A percentile compares a stretch with the other conserved stretches of the same genome.
Conservation (phyloP, 2,329 filamentous ascomycete genomes). For the Esteya vermicola region DNA sequence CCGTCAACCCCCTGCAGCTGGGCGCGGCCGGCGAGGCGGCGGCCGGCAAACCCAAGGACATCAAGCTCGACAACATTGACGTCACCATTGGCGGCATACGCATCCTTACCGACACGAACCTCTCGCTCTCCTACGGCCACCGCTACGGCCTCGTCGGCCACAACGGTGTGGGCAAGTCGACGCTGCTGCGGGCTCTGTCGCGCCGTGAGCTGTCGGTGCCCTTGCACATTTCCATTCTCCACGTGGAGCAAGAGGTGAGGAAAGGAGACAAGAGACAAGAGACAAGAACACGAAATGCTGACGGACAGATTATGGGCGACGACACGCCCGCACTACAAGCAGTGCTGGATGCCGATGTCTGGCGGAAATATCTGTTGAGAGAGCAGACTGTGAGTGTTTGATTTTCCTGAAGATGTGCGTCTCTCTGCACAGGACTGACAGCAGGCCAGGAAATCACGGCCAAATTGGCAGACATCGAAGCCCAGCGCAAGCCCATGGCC, state of each 20-base stretch:
- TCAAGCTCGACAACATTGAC: slow-evolving; percentile 94
- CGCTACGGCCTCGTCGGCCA: slow-evolving; percentile 96
- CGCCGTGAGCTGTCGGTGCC: slow-evolving; percentile 89
- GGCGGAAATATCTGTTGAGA: slow-evolving; percentile 85
- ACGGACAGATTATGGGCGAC: slow-evolving; percentile 66
- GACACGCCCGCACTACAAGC: slow-evolving; percentile 91
- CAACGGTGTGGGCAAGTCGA: slow-evolving; percentile 98
- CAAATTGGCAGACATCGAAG: slow-evolving; percentile 64
- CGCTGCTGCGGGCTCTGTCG: slow-evolving; percentile 80
- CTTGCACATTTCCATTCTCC: slow-evolving; percentile 94
- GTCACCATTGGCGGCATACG: slow-evolving; percentile 80
- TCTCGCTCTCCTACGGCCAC: slow-evolving; percentile 83
- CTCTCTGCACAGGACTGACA: too few species aligned
- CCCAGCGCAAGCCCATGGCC: slow-evolving; percentile 63
- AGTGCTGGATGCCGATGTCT: slow-evolving; percentile 93
- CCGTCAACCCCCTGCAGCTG: slow-evolving; percentile 89
- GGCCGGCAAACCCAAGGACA: slow-evolving; percentile 88
- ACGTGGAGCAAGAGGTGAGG: slow-evolving; percentile 87
- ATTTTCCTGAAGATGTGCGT: too few species aligned
- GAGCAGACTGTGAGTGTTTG: slow-evolving; percentile 60
- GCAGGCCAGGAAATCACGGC: slow-evolving; percentile 54
- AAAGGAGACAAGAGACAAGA: neutral
- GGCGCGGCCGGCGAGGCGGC: slow-evolving; percentile 52
- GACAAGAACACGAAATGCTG: neutral
- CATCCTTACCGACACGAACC: slow-evolving; percentile 78